Evolutionary conservation across 2,329 filamentous ascomycete genomes (phyloP).

Genomic region (Aspergillus proliferans): DNA sequence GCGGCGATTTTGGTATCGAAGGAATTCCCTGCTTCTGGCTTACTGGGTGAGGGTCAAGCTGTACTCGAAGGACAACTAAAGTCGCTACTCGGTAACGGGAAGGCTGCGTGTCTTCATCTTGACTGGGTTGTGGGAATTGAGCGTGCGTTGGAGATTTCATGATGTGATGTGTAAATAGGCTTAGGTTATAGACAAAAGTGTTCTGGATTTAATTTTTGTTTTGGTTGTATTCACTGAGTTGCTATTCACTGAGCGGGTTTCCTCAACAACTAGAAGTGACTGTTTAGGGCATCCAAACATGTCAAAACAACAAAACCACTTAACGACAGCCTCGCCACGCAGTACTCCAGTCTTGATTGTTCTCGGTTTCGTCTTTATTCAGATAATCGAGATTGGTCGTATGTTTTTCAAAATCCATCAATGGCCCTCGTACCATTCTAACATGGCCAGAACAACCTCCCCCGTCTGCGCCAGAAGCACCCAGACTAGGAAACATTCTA

Average conservation of each 20-base stretch:
- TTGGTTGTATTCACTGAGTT: background rate
- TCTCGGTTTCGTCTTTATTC: background rate
- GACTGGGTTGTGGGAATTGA: constrained; percentile 27
- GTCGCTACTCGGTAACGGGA: constrained; percentile 18
- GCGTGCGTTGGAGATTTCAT: constrained; percentile 13
- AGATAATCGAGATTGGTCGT: no score
- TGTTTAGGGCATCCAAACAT: background rate
- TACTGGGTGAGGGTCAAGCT: constrained; percentile 10
- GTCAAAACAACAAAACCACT: background rate
- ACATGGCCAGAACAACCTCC: no score
- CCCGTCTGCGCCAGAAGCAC: no score
- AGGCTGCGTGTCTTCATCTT: constrained; percentile 21
- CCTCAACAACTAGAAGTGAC: no score
- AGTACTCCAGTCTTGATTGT: background rate
- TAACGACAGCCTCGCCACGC: background rate
- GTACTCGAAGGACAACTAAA: constrained; percentile 19
- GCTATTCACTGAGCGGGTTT: background rate
- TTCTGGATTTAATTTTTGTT: constrained; percentile 4
- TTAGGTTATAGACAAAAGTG: constrained; percentile 16
- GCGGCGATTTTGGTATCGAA: constrained; percentile 27
- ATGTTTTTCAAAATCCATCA: no score
- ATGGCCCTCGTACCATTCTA: no score
- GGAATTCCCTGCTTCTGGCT: constrained; percentile 12
- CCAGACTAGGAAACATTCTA: no score
- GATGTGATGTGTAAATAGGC: constrained; percentile 2